Percentiles rank a stretch among this genome's conserved stretches.
These are phyloP conservation scores for Fusarium cicatricum DNA, from an alignment of 2,329 filamentous ascomycete genomes.

Conservation along the genomic window DNA sequence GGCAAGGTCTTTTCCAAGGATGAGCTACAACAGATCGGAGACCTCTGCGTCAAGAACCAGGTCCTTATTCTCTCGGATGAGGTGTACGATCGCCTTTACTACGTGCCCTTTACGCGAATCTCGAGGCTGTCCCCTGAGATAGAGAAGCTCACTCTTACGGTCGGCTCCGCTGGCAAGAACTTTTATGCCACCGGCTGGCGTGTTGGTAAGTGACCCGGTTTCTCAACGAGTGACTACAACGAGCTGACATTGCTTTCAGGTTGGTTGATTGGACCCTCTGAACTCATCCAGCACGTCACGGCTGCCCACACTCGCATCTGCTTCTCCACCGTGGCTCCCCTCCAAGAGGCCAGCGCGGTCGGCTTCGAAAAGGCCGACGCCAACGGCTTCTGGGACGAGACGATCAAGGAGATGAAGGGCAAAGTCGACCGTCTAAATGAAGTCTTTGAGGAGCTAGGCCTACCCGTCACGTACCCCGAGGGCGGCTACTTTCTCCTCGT, in stretches of 20 bases:
- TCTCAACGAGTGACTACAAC: rapidly evolving
- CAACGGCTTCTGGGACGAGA: constrained; percentile 86
- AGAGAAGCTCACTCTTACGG: constrained; percentile 86
- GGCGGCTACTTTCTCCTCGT: constrained; percentile 97
- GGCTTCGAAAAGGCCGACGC: constrained; percentile 91
- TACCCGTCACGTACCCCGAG: constrained; percentile 90
- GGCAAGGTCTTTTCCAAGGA: constrained; percentile 91
- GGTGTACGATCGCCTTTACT: constrained; percentile 95
- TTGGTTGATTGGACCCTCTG: constrained; percentile 89
- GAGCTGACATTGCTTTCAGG: constrained; percentile 52
- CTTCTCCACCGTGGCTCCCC: constrained; percentile 90
- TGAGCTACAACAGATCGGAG: constrained; percentile 85
- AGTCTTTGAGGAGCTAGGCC: constrained; percentile 76
- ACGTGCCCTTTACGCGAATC: constrained; percentile 92
- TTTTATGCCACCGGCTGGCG: constrained; percentile 99
- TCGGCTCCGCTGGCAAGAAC: constrained; percentile 96
- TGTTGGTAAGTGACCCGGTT: constrained; percentile 60
- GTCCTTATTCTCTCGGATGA: constrained; percentile 93
- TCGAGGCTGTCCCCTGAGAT: constrained; percentile 91
- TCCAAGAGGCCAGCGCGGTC: constrained; percentile 93
- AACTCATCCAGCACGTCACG: constrained; percentile 89
- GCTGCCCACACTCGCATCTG: constrained; percentile 96
- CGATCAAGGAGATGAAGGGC: constrained; percentile 84
- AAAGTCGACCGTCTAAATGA: constrained; percentile 90
- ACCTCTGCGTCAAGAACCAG: constrained; percentile 89